Evolutionary conservation across 208 protist genomes (phyloP).

Genomic region (Wallacemonas sp.): DNA sequence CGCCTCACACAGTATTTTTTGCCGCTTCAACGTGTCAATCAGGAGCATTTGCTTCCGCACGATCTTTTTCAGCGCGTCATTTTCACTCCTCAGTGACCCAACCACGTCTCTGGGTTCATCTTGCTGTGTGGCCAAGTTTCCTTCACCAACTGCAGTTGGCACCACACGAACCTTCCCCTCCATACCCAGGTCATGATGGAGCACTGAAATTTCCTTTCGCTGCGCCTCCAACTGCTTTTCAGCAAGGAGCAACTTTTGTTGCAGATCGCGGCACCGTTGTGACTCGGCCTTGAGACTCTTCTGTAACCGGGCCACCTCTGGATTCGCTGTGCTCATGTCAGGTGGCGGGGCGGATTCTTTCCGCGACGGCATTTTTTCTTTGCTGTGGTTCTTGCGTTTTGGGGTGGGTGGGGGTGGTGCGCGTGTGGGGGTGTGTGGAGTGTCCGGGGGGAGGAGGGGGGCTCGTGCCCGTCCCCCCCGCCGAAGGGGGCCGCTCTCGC

Average conservation of each 20-base stretch:
- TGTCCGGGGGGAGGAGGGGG: slow-evolving; percentile 24
- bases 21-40: slow-evolving; percentile 91
- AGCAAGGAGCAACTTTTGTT: slow-evolving; percentile 31
- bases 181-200: slow-evolving; percentile 25
- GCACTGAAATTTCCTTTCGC: slow-evolving; percentile 44
- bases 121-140: slow-evolving; percentile 9
- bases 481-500: not conserved
- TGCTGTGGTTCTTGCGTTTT: not conserved
- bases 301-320: not conserved
- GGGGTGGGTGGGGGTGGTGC: not conserved
- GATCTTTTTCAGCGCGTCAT: slow-evolving; percentile 73
- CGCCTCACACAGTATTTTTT: slow-evolving; percentile 93
- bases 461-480: not conserved
- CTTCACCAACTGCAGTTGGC: not conserved
- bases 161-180: not conserved
- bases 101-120: slow-evolving; percentile 25
- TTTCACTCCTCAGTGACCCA: slow-evolving; percentile 56
- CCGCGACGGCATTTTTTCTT: not conserved
- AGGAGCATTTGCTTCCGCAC: slow-evolving; percentile 92
- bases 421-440: not conserved
- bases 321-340: not conserved
- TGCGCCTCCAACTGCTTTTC: slow-evolving; percentile 35
- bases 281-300: not conserved
- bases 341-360: not conserved
- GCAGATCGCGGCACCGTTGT: slow-evolving; percentile 3